phyloP scores from a whole-genome alignment of 305 asterid genomes.

The Solanum hybrid region DNA sequence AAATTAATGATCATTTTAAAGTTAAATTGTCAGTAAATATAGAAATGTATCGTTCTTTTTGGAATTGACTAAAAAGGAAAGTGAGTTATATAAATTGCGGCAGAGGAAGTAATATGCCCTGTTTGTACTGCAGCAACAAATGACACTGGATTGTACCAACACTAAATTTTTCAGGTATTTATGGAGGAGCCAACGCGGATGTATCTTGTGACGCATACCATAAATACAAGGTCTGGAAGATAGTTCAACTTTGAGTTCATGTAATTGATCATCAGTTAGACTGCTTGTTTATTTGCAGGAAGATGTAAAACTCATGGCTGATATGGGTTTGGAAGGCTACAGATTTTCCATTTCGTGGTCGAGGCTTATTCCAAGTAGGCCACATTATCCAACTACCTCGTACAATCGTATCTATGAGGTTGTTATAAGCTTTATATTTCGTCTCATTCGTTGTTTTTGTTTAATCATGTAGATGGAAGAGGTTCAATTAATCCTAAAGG shows the following conservation, averaged over 20 bases:
- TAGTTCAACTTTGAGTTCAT: neutral
- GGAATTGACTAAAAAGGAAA: too few relatives aligned
- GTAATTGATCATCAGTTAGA: neutral
- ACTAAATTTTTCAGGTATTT: slow-evolving; percentile 19
- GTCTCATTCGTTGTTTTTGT: neutral
- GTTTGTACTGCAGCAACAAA: neutral
- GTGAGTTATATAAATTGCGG: too few relatives aligned
- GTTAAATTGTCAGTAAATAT: too few relatives aligned
- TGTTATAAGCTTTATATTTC: neutral
- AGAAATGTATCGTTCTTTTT: too few relatives aligned
- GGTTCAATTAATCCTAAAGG: slow-evolving; percentile 41
- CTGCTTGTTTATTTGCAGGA: slow-evolving; percentile 11
- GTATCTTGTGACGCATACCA: slow-evolving; percentile 50
- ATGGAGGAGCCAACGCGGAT: slow-evolving; percentile 38
- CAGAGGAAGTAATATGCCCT: neutral
- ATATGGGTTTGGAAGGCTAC: slow-evolving; percentile 25
- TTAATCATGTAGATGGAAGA: slow-evolving; percentile 36
- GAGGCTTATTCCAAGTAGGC: slow-evolving; percentile 42
- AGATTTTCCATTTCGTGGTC: slow-evolving; percentile 31
- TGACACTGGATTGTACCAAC: neutral
- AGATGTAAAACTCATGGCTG: slow-evolving; percentile 18
- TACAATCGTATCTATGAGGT: neutral
- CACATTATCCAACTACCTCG: neutral
- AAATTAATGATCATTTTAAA: too few relatives aligned
- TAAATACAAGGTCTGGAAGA: slow-evolving; percentile 40